Evolutionary conservation across 306 rosid genomes (phyloP).

Genomic region (Oxytropis ochrocephala): DNA sequence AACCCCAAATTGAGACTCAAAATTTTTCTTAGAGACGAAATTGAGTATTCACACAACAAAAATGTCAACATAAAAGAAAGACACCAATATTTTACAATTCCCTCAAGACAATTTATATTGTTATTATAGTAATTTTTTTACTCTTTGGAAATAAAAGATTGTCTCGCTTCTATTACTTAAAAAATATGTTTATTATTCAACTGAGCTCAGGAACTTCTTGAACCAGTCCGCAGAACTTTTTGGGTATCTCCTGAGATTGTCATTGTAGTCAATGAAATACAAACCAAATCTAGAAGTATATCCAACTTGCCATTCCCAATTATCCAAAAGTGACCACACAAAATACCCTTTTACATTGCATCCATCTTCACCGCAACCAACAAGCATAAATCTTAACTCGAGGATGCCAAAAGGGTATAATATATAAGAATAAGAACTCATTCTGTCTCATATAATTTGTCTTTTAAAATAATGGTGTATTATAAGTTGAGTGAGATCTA

Average conservation of each 20-base stretch:
- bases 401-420: neutral
- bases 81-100: neutral
- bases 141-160: neutral
- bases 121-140: neutral
- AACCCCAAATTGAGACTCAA: too few species aligned
- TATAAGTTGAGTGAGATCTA: too few species aligned
- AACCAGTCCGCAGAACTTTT: constrained; percentile 70
- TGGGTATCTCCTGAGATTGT: constrained; percentile 69
- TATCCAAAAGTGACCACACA: constrained; percentile 75
- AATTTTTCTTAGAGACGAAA: too few species aligned
- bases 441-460: too few species aligned
- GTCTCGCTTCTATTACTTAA: neutral
- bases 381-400: neutral
- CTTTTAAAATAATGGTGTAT: too few species aligned
- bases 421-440: too few species aligned
- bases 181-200: neutral
- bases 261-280: constrained; percentile 58
- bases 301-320: constrained; percentile 85
- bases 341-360: constrained; percentile 86
- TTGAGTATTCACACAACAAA: neutral
- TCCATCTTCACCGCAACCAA: constrained; percentile 54
- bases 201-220: constrained; percentile 54
- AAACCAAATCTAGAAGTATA: constrained; percentile 75
- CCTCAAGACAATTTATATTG: neutral
- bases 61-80: neutral